These are phyloP conservation scores for Amanita molliuscula DNA, from an alignment of 768 basidiomycete genomes.

Conservation along the genomic window DNA sequence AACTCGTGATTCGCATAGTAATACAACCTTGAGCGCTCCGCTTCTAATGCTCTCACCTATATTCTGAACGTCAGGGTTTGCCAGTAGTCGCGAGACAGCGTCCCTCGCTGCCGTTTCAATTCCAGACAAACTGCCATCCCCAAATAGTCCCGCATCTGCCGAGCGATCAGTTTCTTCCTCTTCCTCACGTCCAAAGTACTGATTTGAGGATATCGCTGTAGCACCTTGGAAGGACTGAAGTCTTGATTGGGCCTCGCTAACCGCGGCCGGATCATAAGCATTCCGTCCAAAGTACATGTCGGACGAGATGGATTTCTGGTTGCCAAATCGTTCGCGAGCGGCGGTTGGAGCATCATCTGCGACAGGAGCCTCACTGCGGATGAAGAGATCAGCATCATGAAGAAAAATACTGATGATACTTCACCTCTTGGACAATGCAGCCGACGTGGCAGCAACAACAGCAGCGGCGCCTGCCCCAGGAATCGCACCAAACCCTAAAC, in stretches of 20 bases:
- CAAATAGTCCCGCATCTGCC: conserved; percentile 23
- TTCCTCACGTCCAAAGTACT: conserved; percentile 92
- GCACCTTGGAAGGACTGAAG: conserved; percentile 85
- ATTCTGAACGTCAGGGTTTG: conserved; percentile 85
- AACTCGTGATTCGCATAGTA: not conserved
- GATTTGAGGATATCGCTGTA: conserved; percentile 86
- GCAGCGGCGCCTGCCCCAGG: conserved; percentile 51
- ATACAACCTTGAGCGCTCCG: conserved; percentile 69
- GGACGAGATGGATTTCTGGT: conserved; percentile 92
- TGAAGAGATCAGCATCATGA: not conserved
- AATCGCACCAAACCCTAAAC: conserved; percentile 79
- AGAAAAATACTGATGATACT: not conserved
- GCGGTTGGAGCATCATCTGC: conserved; percentile 58
- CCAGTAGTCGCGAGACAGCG: conserved; percentile 58
- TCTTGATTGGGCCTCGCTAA: conserved; percentile 71
- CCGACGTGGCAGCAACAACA: conserved; percentile 28
- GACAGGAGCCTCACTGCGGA: conserved; percentile 14
- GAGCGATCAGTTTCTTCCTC: conserved; percentile 44
- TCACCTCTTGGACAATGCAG: conserved; percentile 17
- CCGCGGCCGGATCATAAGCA: conserved; percentile 64
- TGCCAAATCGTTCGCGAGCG: conserved; percentile 86
- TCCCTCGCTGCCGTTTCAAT: conserved; percentile 62
- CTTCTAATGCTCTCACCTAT: conserved; percentile 67
- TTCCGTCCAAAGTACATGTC: conserved; percentile 96
- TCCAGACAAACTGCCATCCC: conserved; percentile 52